phyloP scores from a whole-genome alignment of 225 moss, liverwort and hornwort species.

The Pseudisothecium myosuroides region DNA sequence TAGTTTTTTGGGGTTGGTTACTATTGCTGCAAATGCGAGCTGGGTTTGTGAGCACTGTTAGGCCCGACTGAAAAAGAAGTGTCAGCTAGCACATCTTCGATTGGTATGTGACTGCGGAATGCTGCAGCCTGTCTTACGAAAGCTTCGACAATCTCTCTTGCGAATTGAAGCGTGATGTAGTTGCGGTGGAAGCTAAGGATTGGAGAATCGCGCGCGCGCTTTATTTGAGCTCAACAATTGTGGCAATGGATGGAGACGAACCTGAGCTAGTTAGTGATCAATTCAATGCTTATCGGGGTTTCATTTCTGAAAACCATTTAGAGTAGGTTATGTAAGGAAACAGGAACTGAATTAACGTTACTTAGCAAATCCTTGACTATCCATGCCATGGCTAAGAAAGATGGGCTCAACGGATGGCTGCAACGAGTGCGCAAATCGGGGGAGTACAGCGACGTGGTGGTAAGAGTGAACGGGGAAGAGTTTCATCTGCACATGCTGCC shows the following conservation, averaged over 20 bases:
- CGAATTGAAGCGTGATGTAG: background rate
- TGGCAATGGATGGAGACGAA: constrained; percentile 29
- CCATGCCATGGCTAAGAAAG: constrained; percentile 64
- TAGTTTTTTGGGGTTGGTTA: background rate
- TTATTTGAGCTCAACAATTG: background rate
- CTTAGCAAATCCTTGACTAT: background rate
- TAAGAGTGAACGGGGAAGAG: constrained; percentile 52
- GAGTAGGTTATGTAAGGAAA: background rate
- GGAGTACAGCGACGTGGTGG: constrained; percentile 72
- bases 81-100: background rate
- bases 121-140: background rate
- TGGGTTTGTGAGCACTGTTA: background rate
- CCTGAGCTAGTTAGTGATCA: background rate
- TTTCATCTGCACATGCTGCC: constrained; percentile 84
- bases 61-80: background rate
- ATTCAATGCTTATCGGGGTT: background rate
- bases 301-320: background rate
- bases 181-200: background rate
- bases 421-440: constrained; percentile 77
- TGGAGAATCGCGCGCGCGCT: background rate
- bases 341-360: background rate
- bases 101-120: background rate
- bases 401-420: constrained; percentile 64
- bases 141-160: background rate
- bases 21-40: background rate